phyloP scores from a whole-genome alignment of 2,329 filamentous ascomycete genomes.

The Aspergillus fumigatiaffinis region DNA sequence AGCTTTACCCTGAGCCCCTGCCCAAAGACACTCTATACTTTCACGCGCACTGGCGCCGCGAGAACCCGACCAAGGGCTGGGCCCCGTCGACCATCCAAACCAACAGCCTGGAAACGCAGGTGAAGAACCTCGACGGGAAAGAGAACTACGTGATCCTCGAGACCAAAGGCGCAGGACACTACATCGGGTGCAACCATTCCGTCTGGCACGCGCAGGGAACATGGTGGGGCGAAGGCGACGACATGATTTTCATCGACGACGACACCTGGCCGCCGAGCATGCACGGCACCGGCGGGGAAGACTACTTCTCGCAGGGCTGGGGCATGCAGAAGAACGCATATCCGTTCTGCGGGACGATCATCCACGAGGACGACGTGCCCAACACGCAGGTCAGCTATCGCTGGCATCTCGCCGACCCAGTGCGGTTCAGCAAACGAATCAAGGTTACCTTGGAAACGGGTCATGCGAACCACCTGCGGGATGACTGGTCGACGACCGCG shows the following conservation, averaged over 20 bases:
- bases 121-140: conserved; percentile 22
- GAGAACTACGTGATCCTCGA: conserved; percentile 31
- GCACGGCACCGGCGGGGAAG: conserved; percentile 33
- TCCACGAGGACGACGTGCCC: conserved; percentile 33
- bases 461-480: conserved; percentile 30
- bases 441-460: conserved; percentile 18
- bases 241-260: conserved; percentile 36
- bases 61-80: conserved; percentile 29
- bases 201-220: conserved; percentile 32
- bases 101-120: conserved; percentile 22
- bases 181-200: conserved; percentile 33
- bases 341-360: conserved; percentile 31
- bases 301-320: conserved; percentile 34
- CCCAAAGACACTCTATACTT: conserved; percentile 28
- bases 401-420: conserved; percentile 32
- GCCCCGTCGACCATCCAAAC: conserved; percentile 25
- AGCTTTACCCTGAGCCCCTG: conserved; percentile 23
- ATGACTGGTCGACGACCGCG: conserved; percentile 31
- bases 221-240: conserved; percentile 36
- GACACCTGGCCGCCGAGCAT: conserved; percentile 33
- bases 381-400: conserved; percentile 31
- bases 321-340: conserved; percentile 36
- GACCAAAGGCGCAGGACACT: conserved; percentile 27
- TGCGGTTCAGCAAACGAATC: conserved; percentile 21
- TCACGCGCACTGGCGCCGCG: conserved; percentile 32